A percentile compares a stretch with the other conserved stretches of the same genome.
Evolutionary conservation across 441 rosid genomes (phyloP).

Genomic region (Manihot esculenta): DNA sequence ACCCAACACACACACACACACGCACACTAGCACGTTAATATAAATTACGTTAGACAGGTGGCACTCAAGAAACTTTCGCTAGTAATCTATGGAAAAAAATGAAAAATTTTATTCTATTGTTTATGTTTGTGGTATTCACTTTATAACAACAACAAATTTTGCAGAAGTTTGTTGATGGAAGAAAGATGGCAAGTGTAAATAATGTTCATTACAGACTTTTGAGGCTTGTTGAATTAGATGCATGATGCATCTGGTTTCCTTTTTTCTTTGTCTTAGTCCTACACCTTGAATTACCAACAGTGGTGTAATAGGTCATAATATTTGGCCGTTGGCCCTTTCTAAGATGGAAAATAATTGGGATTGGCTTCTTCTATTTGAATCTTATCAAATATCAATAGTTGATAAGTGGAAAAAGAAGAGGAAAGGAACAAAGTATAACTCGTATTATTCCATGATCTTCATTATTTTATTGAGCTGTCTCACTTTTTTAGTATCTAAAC

Average conservation of each 20-base stretch:
- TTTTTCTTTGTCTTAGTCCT: neutral
- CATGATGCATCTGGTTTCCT: too few species aligned
- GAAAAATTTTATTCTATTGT: neutral
- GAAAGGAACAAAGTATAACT: neutral
- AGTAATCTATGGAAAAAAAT: neutral
- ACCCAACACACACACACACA: too few species aligned
- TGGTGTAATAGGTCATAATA: neutral
- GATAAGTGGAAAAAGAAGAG: too few species aligned
- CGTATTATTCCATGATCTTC: neutral
- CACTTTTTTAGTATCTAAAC: neutral
- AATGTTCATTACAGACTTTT: neutral
- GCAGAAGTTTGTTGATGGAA: neutral
- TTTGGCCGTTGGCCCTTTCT: neutral
- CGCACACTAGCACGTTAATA: neutral
- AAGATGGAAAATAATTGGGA: neutral
- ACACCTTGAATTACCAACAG: neutral
- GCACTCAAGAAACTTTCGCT: neutral
- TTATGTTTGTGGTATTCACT: neutral
- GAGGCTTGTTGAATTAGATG: neutral
- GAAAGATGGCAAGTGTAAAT: neutral
- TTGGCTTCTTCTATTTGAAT: neutral
- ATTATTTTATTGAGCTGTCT: neutral
- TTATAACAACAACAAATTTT: neutral
- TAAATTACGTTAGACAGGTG: neutral
- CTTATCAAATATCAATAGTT: neutral